phyloP scores from a whole-genome alignment of 768 basidiomycete genomes.

The Grammothele lineata region DNA sequence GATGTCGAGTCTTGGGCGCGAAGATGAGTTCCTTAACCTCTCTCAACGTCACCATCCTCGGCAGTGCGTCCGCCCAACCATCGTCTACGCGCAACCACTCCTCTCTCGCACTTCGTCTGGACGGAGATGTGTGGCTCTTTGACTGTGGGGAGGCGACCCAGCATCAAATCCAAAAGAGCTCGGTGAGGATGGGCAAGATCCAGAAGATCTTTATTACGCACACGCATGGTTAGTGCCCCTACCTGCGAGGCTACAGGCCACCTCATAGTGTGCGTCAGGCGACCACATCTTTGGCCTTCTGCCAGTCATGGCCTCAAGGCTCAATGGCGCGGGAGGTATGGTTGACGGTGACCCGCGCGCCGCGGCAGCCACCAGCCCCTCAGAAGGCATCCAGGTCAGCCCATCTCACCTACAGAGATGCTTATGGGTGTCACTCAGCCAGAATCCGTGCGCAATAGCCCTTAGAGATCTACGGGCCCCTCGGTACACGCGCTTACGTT shows the following conservation, averaged over 20 bases:
- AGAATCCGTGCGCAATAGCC: too few species aligned
- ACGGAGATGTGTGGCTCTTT: constrained; percentile 75
- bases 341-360: constrained; percentile 57
- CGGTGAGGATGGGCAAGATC: constrained; percentile 74
- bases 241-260: too few species aligned
- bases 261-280: constrained; percentile 39
- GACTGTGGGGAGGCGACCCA: constrained; percentile 87
- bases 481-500: constrained; percentile 78
- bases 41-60: constrained; percentile 68
- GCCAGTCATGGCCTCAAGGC: constrained; percentile 60
- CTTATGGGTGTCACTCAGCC: too few species aligned
- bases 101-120: constrained; percentile 60
- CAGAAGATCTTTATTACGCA: constrained; percentile 87
- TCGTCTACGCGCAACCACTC: constrained; percentile 79
- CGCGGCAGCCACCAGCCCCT: background rate
- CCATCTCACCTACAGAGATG: background rate
- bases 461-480: constrained; percentile 82
- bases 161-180: constrained; percentile 67
- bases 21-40: constrained; percentile 16
- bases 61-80: constrained; percentile 79
- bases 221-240: constrained; percentile 60
- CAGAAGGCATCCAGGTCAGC: constrained; percentile 11
- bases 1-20: too few species aligned
- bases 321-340: constrained; percentile 73
- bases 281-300: constrained; percentile 79